phyloP scores from a whole-genome alignment of 1,284 basidiomycete genomes.

The Anthracocystis panici-leucophaei region DNA sequence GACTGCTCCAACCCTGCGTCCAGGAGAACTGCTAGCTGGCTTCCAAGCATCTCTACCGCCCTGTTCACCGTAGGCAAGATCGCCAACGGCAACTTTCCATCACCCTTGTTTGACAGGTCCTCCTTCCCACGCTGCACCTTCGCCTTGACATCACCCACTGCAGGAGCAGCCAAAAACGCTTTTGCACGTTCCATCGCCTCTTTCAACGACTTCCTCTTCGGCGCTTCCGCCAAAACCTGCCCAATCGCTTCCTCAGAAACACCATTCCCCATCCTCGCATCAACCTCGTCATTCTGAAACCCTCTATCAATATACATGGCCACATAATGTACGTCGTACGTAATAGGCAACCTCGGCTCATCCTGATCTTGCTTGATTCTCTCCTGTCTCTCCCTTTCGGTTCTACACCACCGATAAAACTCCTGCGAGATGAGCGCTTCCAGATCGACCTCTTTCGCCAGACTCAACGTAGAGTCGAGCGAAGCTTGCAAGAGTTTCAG shows the following conservation, averaged over 20 bases:
- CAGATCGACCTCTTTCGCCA: slow-evolving; percentile 36
- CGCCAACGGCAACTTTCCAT: slow-evolving; percentile 7
- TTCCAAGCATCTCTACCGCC: slow-evolving; percentile 25
- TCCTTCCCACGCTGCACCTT: neutral
- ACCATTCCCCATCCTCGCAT: slow-evolving; percentile 5
- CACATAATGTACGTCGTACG: slow-evolving; percentile 43
- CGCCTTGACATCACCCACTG: neutral
- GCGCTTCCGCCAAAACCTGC: neutral
- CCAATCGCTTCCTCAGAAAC: slow-evolving; percentile 9
- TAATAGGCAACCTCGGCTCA: slow-evolving; percentile 46
- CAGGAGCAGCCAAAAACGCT: slow-evolving; percentile 12
- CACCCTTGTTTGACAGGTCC: neutral
- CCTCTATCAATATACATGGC: slow-evolving; percentile 44
- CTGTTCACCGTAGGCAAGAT: slow-evolving; percentile 17
- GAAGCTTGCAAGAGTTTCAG: slow-evolving; percentile 17
- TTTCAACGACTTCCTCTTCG: neutral
- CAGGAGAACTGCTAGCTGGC: slow-evolving; percentile 14
- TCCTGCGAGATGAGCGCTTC: slow-evolving; percentile 44
- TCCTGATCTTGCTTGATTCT: slow-evolving; percentile 52
- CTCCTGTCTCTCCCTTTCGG: slow-evolving; percentile 53
- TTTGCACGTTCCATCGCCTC: slow-evolving; percentile 15
- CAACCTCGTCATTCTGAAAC: slow-evolving; percentile 28
- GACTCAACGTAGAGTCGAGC: slow-evolving; percentile 17
- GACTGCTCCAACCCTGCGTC: slow-evolving; percentile 10
- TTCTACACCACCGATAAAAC: slow-evolving; percentile 46